phyloP scores from a whole-genome alignment of 768 basidiomycete species.

The Leucosporidium yakuticum region DNA sequence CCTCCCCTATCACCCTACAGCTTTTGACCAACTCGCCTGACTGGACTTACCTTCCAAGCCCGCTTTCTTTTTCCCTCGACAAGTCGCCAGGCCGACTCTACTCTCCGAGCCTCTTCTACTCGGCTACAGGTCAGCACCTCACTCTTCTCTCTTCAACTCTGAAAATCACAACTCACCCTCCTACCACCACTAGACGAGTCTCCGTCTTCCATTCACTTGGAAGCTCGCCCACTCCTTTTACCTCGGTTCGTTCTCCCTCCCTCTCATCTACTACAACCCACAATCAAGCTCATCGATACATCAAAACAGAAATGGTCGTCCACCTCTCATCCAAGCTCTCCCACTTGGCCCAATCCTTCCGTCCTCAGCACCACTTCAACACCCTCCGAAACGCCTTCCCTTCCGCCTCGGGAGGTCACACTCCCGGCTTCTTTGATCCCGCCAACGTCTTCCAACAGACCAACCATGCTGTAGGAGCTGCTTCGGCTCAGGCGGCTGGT shows the following conservation, averaged over 20 bases:
- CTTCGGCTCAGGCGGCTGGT: slow-evolving; percentile 1
- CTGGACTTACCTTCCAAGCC: no score
- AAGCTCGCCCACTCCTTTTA: no score
- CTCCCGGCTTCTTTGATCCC: slow-evolving; percentile 15
- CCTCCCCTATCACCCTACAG: no score
- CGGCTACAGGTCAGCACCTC: background rate
- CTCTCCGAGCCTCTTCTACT: no score
- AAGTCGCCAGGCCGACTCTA: no score
- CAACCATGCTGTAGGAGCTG: background rate
- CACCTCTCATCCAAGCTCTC: slow-evolving; percentile 32
- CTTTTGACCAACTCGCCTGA: no score
- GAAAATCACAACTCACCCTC: background rate
- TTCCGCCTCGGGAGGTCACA: slow-evolving; percentile 23
- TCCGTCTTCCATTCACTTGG: background rate
- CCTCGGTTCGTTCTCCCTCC: background rate
- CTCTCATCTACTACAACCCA: background rate
- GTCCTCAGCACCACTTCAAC: slow-evolving; percentile 22
- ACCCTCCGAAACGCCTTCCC: slow-evolving; percentile 30
- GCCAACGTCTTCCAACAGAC: slow-evolving; percentile 7
- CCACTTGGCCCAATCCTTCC: slow-evolving; percentile 32
- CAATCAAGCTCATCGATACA: background rate
- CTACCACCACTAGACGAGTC: background rate
- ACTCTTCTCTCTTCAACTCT: background rate
- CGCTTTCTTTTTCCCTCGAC: no score
- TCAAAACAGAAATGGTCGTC: slow-evolving; percentile 18